phyloP scores from a whole-genome alignment of 192 early-diverging fungal genomes.

The Backusella luteola region DNA sequence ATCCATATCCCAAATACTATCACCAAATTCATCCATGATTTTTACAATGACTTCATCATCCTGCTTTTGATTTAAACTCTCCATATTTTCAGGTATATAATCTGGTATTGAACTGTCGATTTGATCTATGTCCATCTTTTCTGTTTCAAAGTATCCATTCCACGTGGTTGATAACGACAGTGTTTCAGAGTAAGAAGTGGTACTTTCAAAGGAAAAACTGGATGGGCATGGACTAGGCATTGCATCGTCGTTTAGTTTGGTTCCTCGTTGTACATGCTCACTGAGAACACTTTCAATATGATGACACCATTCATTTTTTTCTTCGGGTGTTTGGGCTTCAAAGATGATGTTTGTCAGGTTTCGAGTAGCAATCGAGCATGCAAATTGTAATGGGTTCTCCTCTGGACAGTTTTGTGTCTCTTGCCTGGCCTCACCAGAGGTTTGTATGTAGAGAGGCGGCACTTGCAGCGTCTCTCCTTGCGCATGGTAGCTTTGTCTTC shows the following conservation, averaged over 20 bases:
- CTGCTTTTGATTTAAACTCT: neutral
- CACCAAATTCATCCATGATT: slow-evolving; percentile 11
- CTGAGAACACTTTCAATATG: slow-evolving; percentile 14
- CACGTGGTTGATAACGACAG: neutral
- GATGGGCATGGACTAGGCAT: neutral
- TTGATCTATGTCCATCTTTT: slow-evolving; percentile 11
- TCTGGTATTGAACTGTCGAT: neutral
- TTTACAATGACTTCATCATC: neutral
- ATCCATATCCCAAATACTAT: slow-evolving; percentile 1
- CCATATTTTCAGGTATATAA: neutral
- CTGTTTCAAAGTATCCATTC: neutral
- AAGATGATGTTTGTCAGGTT: slow-evolving; percentile 13
- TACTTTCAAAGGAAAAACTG: slow-evolving; percentile 1
- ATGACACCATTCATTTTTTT: slow-evolving; percentile 25
- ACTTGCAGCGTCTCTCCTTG: neutral
- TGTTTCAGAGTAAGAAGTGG: neutral
- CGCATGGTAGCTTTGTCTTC: neutral
- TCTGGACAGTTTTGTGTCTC: neutral
- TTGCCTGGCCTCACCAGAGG: neutral
- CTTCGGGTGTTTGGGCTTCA: slow-evolving; percentile 11
- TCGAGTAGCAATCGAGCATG: slow-evolving; percentile 22
- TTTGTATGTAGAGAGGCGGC: neutral
- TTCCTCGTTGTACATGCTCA: slow-evolving; percentile 11
- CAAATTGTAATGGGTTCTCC: slow-evolving; percentile 25
- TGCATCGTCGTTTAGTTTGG: neutral